Conservation (phyloP, 2,329 filamentous ascomycete genomes). For the Pleomassaria siparia region DNA sequence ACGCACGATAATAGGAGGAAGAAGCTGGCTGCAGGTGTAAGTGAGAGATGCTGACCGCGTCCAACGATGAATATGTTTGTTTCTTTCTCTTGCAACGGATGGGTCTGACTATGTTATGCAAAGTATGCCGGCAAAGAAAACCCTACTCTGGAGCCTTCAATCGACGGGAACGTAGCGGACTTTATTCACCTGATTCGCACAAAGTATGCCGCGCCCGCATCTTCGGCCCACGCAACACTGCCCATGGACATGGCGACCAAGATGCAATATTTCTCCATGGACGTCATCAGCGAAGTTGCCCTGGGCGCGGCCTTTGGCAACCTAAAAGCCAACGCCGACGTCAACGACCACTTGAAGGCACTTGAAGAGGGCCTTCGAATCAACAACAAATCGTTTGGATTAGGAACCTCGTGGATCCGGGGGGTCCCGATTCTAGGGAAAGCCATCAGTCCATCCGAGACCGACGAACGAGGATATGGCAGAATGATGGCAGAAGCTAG, state of each 20-base stretch:
- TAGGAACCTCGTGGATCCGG: slow-evolving; percentile 30
- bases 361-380: slow-evolving; percentile 41
- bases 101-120: not conserved
- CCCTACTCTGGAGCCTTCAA: slow-evolving; percentile 50
- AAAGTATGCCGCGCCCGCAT: slow-evolving; percentile 43
- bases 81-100: not conserved
- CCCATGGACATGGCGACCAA: slow-evolving; percentile 52
- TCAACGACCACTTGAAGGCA: slow-evolving; percentile 50
- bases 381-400: slow-evolving; percentile 27
- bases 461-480: slow-evolving; percentile 30
- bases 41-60: not conserved
- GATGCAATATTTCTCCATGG: slow-evolving; percentile 56
- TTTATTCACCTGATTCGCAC: slow-evolving; percentile 52
- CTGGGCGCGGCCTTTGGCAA: slow-evolving; percentile 57
- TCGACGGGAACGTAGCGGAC: slow-evolving; percentile 52
- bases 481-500: slow-evolving; percentile 37
- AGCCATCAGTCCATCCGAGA: slow-evolving; percentile 41
- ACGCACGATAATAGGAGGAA: slow-evolving; percentile 48
- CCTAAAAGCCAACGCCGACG: slow-evolving; percentile 52
- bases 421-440: slow-evolving; percentile 26
- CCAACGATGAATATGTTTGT: not conserved
- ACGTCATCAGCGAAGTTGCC: slow-evolving; percentile 57
- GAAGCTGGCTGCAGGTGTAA: slow-evolving; percentile 55
- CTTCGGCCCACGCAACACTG: slow-evolving; percentile 28
- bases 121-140: slow-evolving; percentile 61